Percentiles rank a stretch among this genome's conserved stretches.
phyloP scores from a whole-genome alignment of 2,329 filamentous ascomycete genomes.

The Clonostachys rosea region DNA sequence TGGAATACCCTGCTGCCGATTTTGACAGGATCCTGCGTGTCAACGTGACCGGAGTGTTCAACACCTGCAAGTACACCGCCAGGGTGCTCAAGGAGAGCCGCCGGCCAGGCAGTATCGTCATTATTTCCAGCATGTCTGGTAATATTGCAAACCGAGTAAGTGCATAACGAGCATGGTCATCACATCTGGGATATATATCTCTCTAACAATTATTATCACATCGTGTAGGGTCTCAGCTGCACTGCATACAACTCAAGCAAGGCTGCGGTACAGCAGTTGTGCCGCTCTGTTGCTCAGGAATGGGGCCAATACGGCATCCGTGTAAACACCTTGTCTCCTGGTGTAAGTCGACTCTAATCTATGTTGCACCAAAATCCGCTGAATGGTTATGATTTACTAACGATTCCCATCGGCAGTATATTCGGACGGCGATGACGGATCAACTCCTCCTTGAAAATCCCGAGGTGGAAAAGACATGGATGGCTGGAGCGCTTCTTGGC shows the following conservation, averaged over 20 bases:
- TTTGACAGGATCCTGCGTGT: slow-evolving; percentile 67
- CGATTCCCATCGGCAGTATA: slow-evolving; percentile 22
- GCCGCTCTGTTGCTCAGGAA: slow-evolving; percentile 54
- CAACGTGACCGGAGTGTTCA: slow-evolving; percentile 65
- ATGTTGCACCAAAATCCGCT: too few relatives aligned
- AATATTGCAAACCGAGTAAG: slow-evolving; percentile 45
- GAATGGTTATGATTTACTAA: too few relatives aligned
- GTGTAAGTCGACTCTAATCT: slow-evolving; percentile 23
- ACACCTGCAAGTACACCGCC: slow-evolving; percentile 67
- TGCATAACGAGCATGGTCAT: background rate
- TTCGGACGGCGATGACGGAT: slow-evolving; percentile 42
- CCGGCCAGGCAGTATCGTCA: slow-evolving; percentile 39
- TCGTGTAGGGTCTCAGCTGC: slow-evolving; percentile 51
- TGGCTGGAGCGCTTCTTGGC: slow-evolving; percentile 47
- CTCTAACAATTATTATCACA: background rate
- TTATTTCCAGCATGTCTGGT: slow-evolving; percentile 45
- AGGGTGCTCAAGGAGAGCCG: slow-evolving; percentile 42
- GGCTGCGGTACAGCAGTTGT: slow-evolving; percentile 56
- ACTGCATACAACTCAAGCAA: slow-evolving; percentile 61
- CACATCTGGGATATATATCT: background rate
- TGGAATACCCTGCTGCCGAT: slow-evolving; percentile 45
- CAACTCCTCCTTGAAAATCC: slow-evolving; percentile 36
- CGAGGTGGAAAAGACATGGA: slow-evolving; percentile 46
- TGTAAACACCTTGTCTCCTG: slow-evolving; percentile 62
- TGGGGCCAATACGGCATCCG: slow-evolving; percentile 60